Percentiles rank a stretch among this genome's conserved stretches.
These are phyloP conservation scores for Ophiocordyceps sinensis DNA, from an alignment of 2,329 filamentous ascomycete genomes.

Conservation along the genomic window DNA sequence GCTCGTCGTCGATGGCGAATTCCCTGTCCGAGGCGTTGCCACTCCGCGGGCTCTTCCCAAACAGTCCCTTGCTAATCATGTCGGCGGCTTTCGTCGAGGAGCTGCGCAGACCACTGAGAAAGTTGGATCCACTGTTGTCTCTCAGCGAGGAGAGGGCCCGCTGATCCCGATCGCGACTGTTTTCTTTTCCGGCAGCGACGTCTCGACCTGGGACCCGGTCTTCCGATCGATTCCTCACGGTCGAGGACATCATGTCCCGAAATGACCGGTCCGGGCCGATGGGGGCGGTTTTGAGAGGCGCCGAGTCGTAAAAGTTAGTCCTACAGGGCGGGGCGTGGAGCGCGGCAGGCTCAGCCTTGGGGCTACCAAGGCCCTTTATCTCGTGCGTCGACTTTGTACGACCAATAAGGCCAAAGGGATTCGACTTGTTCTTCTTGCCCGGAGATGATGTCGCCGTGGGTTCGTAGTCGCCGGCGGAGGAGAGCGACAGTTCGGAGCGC, in stretches of 20 bases:
- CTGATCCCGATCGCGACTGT: slow-evolving; percentile 31
- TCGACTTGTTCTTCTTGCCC: slow-evolving; percentile 35
- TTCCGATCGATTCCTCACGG: slow-evolving; percentile 54
- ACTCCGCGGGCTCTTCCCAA: slow-evolving; percentile 62
- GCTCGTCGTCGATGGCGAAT: slow-evolving; percentile 57
- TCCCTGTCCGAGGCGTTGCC: slow-evolving; percentile 57
- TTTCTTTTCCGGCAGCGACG: slow-evolving; percentile 24
- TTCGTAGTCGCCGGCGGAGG: slow-evolving; percentile 34
- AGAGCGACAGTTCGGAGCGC: slow-evolving; percentile 37
- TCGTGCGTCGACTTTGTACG: slow-evolving; percentile 38
- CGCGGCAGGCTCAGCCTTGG: slow-evolving; percentile 18
- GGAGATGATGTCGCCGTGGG: slow-evolving; percentile 15
- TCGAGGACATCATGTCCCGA: slow-evolving; percentile 52
- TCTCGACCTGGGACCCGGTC: slow-evolving; percentile 44
- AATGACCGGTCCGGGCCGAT: slow-evolving; percentile 51
- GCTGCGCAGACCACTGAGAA: slow-evolving; percentile 61
- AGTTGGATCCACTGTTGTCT: slow-evolving; percentile 46
- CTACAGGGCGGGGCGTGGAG: slow-evolving; percentile 11
- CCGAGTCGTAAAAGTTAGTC: slow-evolving; percentile 13
- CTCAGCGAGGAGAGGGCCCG: slow-evolving; percentile 39
- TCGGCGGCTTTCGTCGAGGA: slow-evolving; percentile 63
- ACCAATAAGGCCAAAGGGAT: slow-evolving; percentile 37
- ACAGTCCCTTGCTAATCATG: slow-evolving; percentile 69
- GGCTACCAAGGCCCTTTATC: slow-evolving; percentile 30
- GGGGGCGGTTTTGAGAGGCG: slow-evolving; percentile 45